Conservation (phyloP, 2,329 filamentous ascomycete species). For the Stemphylium vesicarium region DNA sequence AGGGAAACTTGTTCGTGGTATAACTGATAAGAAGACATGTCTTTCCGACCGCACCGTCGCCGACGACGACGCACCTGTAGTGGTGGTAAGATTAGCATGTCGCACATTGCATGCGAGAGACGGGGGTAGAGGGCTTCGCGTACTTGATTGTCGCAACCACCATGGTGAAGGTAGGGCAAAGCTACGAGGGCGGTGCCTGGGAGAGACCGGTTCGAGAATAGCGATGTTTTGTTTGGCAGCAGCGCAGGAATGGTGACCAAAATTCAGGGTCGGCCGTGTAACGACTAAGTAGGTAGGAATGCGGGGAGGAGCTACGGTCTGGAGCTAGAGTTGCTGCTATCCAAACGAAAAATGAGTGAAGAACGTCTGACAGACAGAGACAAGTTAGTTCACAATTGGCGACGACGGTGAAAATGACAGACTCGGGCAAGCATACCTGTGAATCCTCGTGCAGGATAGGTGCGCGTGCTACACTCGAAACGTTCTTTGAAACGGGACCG, state of each 20-base stretch:
- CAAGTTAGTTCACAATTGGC: conserved; percentile 35
- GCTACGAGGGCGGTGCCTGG: not conserved
- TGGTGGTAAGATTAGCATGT: conserved; percentile 17
- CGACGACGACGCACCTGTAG: conserved; percentile 92
- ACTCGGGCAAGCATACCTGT: conserved; percentile 39
- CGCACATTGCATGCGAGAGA: not conserved
- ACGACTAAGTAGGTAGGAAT: conserved; percentile 18
- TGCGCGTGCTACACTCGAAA: conserved; percentile 50
- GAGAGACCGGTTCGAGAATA: conserved; percentile 5
- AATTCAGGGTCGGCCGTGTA: conserved; percentile 23
- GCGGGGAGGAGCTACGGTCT: conserved; percentile 28
- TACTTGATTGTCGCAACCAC: conserved; percentile 53
- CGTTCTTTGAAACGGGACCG: conserved; percentile 41
- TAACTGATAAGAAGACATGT: conserved; percentile 99
- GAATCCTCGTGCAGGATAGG: conserved; percentile 35
- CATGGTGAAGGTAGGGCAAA: conserved; percentile 34
- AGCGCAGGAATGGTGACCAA: conserved; percentile 17
- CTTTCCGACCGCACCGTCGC: conserved; percentile 99
- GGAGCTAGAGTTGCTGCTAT: conserved; percentile 27
- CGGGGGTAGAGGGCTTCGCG: conserved; percentile 20
- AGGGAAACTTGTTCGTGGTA: conserved; percentile 99
- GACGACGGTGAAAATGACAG: conserved; percentile 27
- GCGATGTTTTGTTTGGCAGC: conserved; percentile 20
- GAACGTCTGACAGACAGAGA: conserved; percentile 33
- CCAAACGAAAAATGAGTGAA: conserved; percentile 45